Evolutionary conservation across 2,329 filamentous ascomycete genomes (phyloP).

Genomic region (Eurotiales sp.): DNA sequence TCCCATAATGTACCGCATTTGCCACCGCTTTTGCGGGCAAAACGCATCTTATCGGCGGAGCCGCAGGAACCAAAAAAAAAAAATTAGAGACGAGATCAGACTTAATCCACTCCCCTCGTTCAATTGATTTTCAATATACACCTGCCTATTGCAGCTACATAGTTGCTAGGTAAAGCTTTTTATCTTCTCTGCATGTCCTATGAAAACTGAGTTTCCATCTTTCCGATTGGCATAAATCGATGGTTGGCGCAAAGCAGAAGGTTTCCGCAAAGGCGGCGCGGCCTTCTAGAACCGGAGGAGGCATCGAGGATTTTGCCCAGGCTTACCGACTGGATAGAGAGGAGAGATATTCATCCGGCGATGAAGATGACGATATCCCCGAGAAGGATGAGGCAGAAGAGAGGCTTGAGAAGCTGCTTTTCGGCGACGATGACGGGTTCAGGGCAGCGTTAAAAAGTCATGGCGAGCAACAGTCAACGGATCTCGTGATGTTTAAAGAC

Average conservation of each 20-base stretch:
- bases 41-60: constrained; percentile 14
- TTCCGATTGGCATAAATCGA: constrained; percentile 10
- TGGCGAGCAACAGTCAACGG: constrained; percentile 37
- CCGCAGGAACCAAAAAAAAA: constrained; percentile 15
- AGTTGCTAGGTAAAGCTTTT: background rate
- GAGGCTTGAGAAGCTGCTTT: constrained; percentile 81
- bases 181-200: too few species aligned
- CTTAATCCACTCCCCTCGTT: background rate
- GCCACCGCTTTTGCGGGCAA: constrained; percentile 1
- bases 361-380: constrained; percentile 29
- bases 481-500: constrained; percentile 31
- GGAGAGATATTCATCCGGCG: constrained; percentile 21
- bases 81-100: background rate
- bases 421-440: constrained; percentile 84
- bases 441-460: constrained; percentile 65
- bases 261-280: constrained; percentile 18
- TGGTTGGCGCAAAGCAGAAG: constrained; percentile 28
- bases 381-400: constrained; percentile 80
- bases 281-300: constrained; percentile 19
- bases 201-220: too few species aligned
- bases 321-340: constrained; percentile 19
- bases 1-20: constrained; percentile 3
- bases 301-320: constrained; percentile 21
- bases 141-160: too few species aligned
- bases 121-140: too few species aligned